Evolutionary conservation across 1,284 basidiomycete genomes (phyloP), one percentile per base, ranked within the genome.

Genomic region (Ceratobasidium sp.): DNA sequence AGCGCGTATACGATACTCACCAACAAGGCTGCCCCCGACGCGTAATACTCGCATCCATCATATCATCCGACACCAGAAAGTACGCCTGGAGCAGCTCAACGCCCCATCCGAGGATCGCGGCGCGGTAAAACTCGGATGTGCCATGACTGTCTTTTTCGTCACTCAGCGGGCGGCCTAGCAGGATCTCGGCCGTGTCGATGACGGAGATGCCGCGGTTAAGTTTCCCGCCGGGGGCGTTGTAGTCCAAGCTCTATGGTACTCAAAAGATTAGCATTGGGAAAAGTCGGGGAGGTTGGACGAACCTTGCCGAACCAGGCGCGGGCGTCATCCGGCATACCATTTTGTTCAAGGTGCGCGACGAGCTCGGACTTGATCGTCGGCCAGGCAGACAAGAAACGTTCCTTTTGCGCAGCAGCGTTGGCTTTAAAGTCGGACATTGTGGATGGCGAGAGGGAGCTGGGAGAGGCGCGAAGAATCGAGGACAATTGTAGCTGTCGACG

Each of bases 1-100:
- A 14, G 3, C 14, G 20, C 54, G 4, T 18, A 30, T 6, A 1
- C 18, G 16, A 38, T 18, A 60, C 69, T 71, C 41, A 74, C 95
- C 96, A 99, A 87, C 97, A 99, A 0, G 97, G 95, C 84, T 99
- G 97, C n/a, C 95, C 94, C n/a, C 97, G 92, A 55, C 98, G 94
- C 6, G 97, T 99, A 82, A 98, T 92, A 68, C 93, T 95, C 33
- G 90, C 85, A 84, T 99, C 98, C 97, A 99, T 99, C 85, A 99
- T 97, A 85, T 99, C 97, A 86, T 99, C 97, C 30, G 96, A 92
- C 77, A 99, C 97, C 77, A 99, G 91, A 91, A 99, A 99, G 87
- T 94, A 99, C 0, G 96, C 96, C 93, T 99, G 98, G 18, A 99
- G 90, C 77, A 99, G 88, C 86, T 99, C 97, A 81, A 99, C 91